Conservation (phyloP, 2,329 filamentous ascomycete species). For the Aspergillus vadensis region DNA sequence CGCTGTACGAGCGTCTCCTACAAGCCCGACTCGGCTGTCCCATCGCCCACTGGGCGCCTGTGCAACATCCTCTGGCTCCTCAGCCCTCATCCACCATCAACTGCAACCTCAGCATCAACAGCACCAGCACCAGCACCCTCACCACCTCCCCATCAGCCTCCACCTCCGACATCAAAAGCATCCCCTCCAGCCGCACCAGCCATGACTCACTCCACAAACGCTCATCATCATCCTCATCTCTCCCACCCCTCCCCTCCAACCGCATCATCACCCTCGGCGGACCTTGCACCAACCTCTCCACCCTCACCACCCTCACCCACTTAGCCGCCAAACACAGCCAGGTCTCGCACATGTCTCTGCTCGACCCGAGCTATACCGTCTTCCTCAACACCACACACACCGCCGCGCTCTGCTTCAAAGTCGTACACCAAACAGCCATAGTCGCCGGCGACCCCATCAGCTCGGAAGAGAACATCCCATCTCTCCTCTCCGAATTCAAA, state of each 20-base stretch:
- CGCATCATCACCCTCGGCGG: not conserved
- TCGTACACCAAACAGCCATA: conserved; percentile 40
- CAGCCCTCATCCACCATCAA: not conserved
- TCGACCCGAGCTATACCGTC: conserved; percentile 45
- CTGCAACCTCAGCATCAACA: not conserved
- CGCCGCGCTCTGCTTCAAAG: conserved; percentile 44
- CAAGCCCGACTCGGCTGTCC: not conserved
- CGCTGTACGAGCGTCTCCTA: conserved; percentile 1
- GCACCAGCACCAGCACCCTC: not conserved
- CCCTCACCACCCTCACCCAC: not conserved
- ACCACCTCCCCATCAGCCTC: not conserved
- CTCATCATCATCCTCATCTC: not conserved
- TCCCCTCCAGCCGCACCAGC: conserved; percentile 8
- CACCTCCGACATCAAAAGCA: not conserved
- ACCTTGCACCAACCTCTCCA: not conserved
- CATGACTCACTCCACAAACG: not conserved
- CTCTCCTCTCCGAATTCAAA: conserved; percentile 40
- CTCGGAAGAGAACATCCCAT: conserved; percentile 23
- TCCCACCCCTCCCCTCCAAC: not conserved
- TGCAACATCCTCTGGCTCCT: not conserved
- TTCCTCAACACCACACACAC: conserved; percentile 41
- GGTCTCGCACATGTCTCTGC: conserved; percentile 48
- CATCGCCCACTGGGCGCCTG: not conserved
- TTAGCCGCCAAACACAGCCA: conserved; percentile 39
- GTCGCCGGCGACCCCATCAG: conserved; percentile 46